Conservation (phyloP, 257 asterid species). For the Misopates orontium region DNA sequence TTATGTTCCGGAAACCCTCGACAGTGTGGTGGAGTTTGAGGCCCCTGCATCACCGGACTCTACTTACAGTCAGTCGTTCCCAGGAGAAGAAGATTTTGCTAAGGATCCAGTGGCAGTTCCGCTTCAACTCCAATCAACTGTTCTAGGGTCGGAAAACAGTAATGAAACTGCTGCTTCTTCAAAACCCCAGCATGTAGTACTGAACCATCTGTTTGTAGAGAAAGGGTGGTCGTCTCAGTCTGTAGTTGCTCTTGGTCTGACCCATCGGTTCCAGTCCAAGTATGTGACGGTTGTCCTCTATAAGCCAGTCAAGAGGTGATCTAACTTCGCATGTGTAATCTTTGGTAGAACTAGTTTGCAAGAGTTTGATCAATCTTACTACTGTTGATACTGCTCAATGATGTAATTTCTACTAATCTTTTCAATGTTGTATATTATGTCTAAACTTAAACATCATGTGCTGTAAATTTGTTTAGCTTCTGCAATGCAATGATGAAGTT, state of each 20-base stretch:
- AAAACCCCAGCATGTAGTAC: constrained; percentile 81
- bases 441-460: neutral
- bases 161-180: constrained; percentile 40
- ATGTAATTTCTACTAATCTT: constrained; percentile 6
- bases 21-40: constrained; percentile 78
- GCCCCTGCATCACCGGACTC: constrained; percentile 87
- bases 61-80: constrained; percentile 62
- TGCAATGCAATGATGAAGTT: neutral
- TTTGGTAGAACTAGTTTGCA: no score
- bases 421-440: neutral
- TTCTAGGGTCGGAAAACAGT: constrained; percentile 42
- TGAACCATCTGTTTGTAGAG: constrained; percentile 82
- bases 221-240: constrained; percentile 72
- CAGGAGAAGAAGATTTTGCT: constrained; percentile 70
- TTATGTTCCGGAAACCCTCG: constrained; percentile 75
- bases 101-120: constrained; percentile 80
- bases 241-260: constrained; percentile 74
- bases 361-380: no score
- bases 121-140: constrained; percentile 67
- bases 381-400: no score
- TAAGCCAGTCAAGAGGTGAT: constrained; percentile 79
- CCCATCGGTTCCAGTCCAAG: constrained; percentile 83
- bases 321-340: constrained; percentile 8
- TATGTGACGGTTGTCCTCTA: constrained; percentile 85
- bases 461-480: neutral